A percentile compares a stretch with the other conserved stretches of the same genome.
These are phyloP conservation scores for Aethionema arabicum DNA, from an alignment of 345 rosid species.

Conservation along the genomic window DNA sequence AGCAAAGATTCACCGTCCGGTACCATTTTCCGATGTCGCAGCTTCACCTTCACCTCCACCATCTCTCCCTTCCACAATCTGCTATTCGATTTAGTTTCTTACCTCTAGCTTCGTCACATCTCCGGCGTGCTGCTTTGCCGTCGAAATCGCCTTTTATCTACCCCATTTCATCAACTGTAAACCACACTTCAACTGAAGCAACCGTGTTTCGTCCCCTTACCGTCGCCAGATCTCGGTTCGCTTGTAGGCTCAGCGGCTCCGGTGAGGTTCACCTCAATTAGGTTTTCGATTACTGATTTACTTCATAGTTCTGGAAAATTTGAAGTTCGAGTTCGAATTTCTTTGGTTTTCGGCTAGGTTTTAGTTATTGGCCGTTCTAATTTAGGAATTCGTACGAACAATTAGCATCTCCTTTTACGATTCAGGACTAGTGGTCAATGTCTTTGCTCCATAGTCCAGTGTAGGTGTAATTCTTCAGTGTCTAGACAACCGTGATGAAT, in stretches of 20 bases:
- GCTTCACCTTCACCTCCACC: slow-evolving; percentile 28
- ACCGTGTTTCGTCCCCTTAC: slow-evolving; percentile 18
- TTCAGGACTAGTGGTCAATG: too few relatives aligned
- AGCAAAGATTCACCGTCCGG: not conserved
- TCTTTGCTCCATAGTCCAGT: not conserved
- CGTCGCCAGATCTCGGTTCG: slow-evolving; percentile 14
- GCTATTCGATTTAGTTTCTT: slow-evolving; percentile 25
- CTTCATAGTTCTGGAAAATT: not conserved
- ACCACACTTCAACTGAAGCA: not conserved
- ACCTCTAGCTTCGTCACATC: slow-evolving; percentile 28
- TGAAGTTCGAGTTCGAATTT: not conserved
- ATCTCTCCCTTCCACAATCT: slow-evolving; percentile 31
- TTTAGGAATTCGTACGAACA: not conserved
- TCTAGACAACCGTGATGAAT: not conserved
- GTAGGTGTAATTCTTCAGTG: not conserved
- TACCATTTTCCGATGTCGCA: slow-evolving; percentile 24
- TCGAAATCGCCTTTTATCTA: not conserved
- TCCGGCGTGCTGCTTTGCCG: slow-evolving; percentile 8
- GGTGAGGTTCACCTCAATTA: slow-evolving; percentile 24
- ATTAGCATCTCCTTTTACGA: too few relatives aligned
- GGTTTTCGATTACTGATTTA: not conserved
- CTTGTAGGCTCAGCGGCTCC: slow-evolving; percentile 32
- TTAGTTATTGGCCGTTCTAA: not conserved
- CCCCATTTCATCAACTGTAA: not conserved
- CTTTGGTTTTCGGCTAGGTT: not conserved